Evolutionary conservation across 495 filamentous ascomycete genomes (phyloP).

Genomic region (Penicillium bialowiezense): DNA sequence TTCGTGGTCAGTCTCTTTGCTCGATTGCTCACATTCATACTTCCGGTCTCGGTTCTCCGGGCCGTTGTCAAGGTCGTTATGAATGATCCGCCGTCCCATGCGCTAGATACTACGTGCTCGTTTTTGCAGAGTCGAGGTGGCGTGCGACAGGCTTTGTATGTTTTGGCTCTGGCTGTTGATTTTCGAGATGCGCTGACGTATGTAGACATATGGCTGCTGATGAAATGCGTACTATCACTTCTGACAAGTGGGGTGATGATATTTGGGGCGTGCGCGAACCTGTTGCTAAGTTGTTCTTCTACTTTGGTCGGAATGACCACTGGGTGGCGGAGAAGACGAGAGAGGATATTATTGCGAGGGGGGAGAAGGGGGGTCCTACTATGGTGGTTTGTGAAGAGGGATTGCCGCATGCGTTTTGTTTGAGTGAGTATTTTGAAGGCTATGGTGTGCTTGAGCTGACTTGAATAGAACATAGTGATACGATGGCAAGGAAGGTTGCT

Average conservation of each 20-base stretch:
- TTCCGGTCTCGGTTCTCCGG: slow-evolving; percentile 42
- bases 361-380: slow-evolving; percentile 47
- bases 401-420: slow-evolving; percentile 79
- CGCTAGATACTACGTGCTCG: slow-evolving; percentile 54
- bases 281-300: slow-evolving; percentile 66
- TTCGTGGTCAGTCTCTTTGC: slow-evolving; percentile 51
- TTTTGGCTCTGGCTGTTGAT: background rate
- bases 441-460: slow-evolving; percentile 5
- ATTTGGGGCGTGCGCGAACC: slow-evolving; percentile 67
- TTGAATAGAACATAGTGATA: slow-evolving; percentile 54
- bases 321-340: slow-evolving; percentile 80
- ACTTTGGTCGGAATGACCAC: slow-evolving; percentile 72
- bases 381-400: slow-evolving; percentile 73
- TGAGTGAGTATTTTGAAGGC: slow-evolving; percentile 51
- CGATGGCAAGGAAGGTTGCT: slow-evolving; percentile 64
- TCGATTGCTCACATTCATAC: slow-evolving; percentile 39
- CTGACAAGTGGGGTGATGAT: slow-evolving; percentile 75
- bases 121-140: slow-evolving; percentile 64
- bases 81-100: slow-evolving; percentile 51
- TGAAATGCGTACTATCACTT: slow-evolving; percentile 73
- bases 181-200: background rate
- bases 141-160: slow-evolving; percentile 68
- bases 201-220: slow-evolving; percentile 61
- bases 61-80: slow-evolving; percentile 46
- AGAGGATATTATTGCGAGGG: slow-evolving; percentile 67